Conservation (phyloP, 306 rosid genomes). For the Cucurbita ficifolia region DNA sequence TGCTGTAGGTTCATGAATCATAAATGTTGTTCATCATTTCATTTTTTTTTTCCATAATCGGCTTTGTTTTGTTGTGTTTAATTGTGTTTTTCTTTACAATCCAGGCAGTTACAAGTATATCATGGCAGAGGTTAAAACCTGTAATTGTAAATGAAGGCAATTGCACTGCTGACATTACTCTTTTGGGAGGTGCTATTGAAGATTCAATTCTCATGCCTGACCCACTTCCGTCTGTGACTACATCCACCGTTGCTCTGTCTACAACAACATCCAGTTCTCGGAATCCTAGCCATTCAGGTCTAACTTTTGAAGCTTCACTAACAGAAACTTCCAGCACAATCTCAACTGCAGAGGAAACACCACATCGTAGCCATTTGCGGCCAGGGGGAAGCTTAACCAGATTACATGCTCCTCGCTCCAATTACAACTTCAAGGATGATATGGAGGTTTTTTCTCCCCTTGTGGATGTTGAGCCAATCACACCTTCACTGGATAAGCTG, state of each 20-base stretch:
- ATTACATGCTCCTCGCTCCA: conserved; percentile 67
- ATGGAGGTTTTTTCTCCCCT: conserved; percentile 98
- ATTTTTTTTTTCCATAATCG: neutral
- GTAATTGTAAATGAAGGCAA: conserved; percentile 63
- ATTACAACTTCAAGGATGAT: conserved; percentile 85
- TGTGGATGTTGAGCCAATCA: conserved; percentile 93
- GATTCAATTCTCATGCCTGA: conserved; percentile 98
- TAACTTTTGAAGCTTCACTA: conserved; percentile 40
- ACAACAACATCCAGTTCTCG: conserved; percentile 43
- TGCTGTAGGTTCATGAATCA: neutral
- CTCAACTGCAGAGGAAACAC: conserved; percentile 60
- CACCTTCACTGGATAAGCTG: conserved; percentile 53
- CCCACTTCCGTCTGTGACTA: conserved; percentile 76
- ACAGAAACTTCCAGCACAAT: conserved; percentile 34
- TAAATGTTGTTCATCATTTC: neutral
- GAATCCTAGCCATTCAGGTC: conserved; percentile 51
- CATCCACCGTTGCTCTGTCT: conserved; percentile 46
- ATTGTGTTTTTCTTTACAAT: neutral
- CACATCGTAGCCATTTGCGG: conserved; percentile 59
- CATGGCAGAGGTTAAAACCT: conserved; percentile 98
- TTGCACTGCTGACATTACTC: conserved; percentile 70
- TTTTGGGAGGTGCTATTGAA: conserved; percentile 79
- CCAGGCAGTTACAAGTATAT: conserved; percentile 93
- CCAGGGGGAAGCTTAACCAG: conserved; percentile 63
- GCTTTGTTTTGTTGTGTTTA: neutral